phyloP scores from a whole-genome alignment of 306 rosid species.

The Sicyos edulis region DNA sequence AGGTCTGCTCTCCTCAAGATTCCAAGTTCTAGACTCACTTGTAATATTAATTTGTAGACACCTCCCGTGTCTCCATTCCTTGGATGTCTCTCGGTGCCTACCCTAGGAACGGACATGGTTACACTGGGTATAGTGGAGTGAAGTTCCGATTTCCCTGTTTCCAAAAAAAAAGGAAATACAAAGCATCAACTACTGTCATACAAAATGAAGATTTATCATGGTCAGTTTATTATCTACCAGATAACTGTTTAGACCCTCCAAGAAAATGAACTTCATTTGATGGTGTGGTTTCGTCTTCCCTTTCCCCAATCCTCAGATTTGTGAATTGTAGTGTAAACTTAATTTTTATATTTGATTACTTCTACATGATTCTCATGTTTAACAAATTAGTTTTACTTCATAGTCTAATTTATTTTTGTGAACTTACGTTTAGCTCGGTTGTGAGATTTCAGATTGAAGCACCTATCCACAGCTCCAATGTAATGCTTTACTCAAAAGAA shows the following conservation, averaged over 20 bases:
- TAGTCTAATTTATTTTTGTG: background rate
- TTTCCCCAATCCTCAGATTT: background rate
- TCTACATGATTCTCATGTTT: conserved; percentile 7
- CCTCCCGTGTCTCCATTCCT: no score
- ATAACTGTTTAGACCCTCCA: background rate
- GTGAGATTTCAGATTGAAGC: conserved; percentile 58
- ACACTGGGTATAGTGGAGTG: no score
- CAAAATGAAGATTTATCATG: background rate
- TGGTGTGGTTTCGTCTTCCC: background rate
- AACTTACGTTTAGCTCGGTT: background rate
- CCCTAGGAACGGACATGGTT: no score
- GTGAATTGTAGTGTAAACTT: background rate
- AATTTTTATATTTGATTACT: conserved; percentile 6
- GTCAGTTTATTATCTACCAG: background rate
- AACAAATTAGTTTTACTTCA: background rate
- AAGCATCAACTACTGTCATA: background rate
- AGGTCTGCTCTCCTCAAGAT: no score
- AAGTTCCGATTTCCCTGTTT: no score
- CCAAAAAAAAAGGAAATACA: no score
- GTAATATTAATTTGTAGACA: no score
- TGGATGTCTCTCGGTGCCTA: no score
- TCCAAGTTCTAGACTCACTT: no score
- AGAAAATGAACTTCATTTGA: background rate
- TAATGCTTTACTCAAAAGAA: conserved; percentile 92
- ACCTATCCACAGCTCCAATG: conserved; percentile 90